A percentile compares a stretch with the other conserved stretches of the same genome.
Evolutionary conservation across 192 early-diverging fungal genomes (phyloP).

Genomic region (Podila horticola): DNA sequence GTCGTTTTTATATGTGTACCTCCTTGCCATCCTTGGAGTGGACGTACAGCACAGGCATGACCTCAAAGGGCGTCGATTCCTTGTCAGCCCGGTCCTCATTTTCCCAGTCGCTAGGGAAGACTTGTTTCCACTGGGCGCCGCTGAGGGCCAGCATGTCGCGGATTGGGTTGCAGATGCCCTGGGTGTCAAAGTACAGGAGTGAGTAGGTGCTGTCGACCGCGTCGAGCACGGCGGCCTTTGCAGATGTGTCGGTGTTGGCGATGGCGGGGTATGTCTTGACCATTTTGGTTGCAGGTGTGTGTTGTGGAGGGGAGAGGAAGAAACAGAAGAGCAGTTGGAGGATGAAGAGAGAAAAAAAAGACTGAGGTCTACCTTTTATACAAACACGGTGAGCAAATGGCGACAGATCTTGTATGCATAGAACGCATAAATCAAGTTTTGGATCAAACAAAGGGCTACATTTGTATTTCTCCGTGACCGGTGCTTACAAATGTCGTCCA

Average conservation of each 20-base stretch:
- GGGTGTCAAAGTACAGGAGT: slow-evolving; percentile 41
- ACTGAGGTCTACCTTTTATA: neutral
- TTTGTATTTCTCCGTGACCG: too few relatives aligned
- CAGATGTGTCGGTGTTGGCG: slow-evolving; percentile 14
- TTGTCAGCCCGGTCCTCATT: slow-evolving; percentile 29
- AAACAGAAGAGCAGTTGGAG: neutral
- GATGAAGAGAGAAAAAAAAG: neutral
- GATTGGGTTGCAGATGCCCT: slow-evolving; percentile 20
- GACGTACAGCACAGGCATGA: slow-evolving; percentile 41
- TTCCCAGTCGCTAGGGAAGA: slow-evolving; percentile 44
- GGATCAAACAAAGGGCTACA: too few relatives aligned
- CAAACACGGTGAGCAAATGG: too few relatives aligned
- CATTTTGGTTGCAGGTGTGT: slow-evolving; percentile 14
- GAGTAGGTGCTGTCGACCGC: slow-evolving; percentile 31
- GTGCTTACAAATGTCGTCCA: too few relatives aligned
- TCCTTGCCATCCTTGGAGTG: slow-evolving; percentile 33
- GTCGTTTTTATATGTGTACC: slow-evolving; percentile 14
- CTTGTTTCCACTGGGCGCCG: slow-evolving; percentile 23
- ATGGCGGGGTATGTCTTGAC: slow-evolving; percentile 25
- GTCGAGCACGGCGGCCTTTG: slow-evolving; percentile 26
- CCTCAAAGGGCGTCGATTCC: slow-evolving; percentile 31
- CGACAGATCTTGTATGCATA: too few relatives aligned
- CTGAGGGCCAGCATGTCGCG: slow-evolving; percentile 28
- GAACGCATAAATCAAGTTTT: too few relatives aligned
- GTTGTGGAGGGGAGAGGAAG: neutral